phyloP scores from a whole-genome alignment of 2,329 filamentous ascomycete species.

The Talaromyces funiculosus region DNA sequence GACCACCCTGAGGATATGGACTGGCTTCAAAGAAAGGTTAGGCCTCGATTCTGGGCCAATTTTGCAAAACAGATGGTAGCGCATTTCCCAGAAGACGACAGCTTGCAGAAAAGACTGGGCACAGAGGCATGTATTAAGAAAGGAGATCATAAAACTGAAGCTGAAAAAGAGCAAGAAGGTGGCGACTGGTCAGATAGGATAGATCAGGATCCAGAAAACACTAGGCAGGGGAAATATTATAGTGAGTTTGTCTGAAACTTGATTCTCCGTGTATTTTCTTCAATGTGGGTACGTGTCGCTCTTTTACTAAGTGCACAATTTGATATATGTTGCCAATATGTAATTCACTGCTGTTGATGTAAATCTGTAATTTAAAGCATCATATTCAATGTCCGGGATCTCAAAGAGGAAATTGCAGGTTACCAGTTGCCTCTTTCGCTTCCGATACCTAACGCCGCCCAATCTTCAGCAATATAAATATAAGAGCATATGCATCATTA shows the following conservation, averaged over 20 bases:
- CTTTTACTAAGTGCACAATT: not conserved
- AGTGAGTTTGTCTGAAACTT: too few species aligned
- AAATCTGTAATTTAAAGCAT: not conserved
- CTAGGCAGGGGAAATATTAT: not conserved
- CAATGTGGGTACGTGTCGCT: too few species aligned
- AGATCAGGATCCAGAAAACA: not conserved
- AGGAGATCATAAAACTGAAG: not conserved
- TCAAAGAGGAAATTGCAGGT: not conserved
- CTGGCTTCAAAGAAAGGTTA: slow-evolving; percentile 10
- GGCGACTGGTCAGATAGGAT: not conserved
- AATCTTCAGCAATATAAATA: not conserved
- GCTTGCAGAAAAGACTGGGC: not conserved
- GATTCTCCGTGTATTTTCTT: too few species aligned
- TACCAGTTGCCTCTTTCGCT: not conserved
- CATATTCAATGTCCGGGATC: not conserved
- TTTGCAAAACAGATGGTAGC: slow-evolving; percentile 11
- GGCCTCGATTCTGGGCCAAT: slow-evolving; percentile 12
- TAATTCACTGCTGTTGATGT: not conserved
- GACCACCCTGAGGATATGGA: slow-evolving; percentile 13
- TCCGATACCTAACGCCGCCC: not conserved
- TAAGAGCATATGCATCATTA: not conserved
- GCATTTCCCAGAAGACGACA: not conserved
- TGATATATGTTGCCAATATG: not conserved
- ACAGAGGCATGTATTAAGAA: not conserved
- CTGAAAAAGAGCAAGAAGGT: not conserved